These are phyloP conservation scores for Candida chauliodis DNA, from an alignment of 805 yeast genomes.

Conservation along the genomic window DNA sequence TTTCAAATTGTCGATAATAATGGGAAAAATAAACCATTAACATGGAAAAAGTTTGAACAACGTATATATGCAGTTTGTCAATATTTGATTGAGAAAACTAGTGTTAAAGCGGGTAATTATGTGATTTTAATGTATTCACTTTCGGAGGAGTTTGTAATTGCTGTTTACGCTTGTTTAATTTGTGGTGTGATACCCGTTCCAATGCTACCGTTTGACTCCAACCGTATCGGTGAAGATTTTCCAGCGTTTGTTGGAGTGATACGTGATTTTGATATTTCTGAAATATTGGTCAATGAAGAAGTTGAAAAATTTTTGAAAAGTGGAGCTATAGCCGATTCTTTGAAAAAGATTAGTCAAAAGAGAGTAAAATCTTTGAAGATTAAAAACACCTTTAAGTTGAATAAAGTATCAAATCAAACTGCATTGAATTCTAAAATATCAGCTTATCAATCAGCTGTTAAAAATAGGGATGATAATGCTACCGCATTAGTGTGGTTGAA, in stretches of 20 bases:
- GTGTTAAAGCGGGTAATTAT: constrained; percentile 62
- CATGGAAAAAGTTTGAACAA: constrained; percentile 80
- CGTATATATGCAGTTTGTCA: constrained; percentile 72
- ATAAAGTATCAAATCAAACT: constrained; percentile 36
- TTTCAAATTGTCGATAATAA: constrained; percentile 44
- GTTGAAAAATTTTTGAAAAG: constrained; percentile 66
- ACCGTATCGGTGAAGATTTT: constrained; percentile 69
- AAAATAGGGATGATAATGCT: constrained; percentile 38
- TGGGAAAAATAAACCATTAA: constrained; percentile 35
- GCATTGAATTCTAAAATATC: constrained; percentile 43
- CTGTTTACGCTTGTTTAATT: constrained; percentile 80
- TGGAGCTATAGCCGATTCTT: constrained; percentile 57
- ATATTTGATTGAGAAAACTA: constrained; percentile 64
- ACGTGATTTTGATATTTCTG: constrained; percentile 66
- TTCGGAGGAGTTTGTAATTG: constrained; percentile 80
- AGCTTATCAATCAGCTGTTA: constrained; percentile 37
- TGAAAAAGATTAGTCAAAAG: constrained; percentile 46
- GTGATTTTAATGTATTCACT: constrained; percentile 82
- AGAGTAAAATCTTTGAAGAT: constrained; percentile 44
- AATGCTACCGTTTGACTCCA: constrained; percentile 64
- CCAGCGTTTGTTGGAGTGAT: constrained; percentile 61
- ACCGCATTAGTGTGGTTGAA: constrained; percentile 63
- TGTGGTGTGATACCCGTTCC: constrained; percentile 80
- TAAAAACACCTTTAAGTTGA: constrained; percentile 64
- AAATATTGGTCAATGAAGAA: constrained; percentile 75